Evolutionary conservation across 2,329 filamentous ascomycete genomes (phyloP), one percentile per base, ranked within the genome.

Genomic region (Colletotrichum higginsianum): DNA sequence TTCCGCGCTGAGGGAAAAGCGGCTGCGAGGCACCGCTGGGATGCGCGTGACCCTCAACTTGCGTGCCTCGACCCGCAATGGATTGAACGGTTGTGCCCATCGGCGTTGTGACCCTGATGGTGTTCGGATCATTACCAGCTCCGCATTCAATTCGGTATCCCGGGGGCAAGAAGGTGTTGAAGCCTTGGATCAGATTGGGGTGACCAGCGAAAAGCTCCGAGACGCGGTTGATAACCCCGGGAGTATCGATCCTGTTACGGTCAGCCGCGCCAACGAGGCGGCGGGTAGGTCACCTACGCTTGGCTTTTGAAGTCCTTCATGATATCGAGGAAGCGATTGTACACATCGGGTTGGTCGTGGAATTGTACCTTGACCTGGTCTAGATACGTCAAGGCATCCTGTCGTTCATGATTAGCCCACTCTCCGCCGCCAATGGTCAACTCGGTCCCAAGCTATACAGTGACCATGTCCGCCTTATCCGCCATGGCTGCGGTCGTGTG

Each of bases 261-360:
- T 86, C 74, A 84, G 77, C 70, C 38, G 63, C 42, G 55, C 35
- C 40, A 60, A 49, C 30, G 11, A 15, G 15, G n/a, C 26, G 18
- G 21, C 49, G 71, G 65, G 38, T 53, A 50, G 53, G 57, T 66
- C 60, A 88, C 93, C 84, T 86, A 95, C 90, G 95, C 95, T 84
- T 98, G 96, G 77, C 95, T 98, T 84, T 99, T 99, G 82, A 99
- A 99, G 77, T 99, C 96, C 79, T 99, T 99, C 96, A 99, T 99
- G 60, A 99, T 99, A 77, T 99, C 96, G 56, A 99, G 85, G 77
- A 99, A 98, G 47, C 94, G 89, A 78, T 98, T 98, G 79, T 99
- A 99, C 0, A 99, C 96, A 81, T 98, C 96, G 4, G 96, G 95
- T 76, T 98, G 95, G 74, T 98, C 96, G 72, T 95, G 93, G 77